Percentiles rank a stretch among this genome's conserved stretches.
These are phyloP conservation scores for Ophiostoma perfectum DNA, from an alignment of 2,329 filamentous ascomycete species.

Conservation along the genomic window DNA sequence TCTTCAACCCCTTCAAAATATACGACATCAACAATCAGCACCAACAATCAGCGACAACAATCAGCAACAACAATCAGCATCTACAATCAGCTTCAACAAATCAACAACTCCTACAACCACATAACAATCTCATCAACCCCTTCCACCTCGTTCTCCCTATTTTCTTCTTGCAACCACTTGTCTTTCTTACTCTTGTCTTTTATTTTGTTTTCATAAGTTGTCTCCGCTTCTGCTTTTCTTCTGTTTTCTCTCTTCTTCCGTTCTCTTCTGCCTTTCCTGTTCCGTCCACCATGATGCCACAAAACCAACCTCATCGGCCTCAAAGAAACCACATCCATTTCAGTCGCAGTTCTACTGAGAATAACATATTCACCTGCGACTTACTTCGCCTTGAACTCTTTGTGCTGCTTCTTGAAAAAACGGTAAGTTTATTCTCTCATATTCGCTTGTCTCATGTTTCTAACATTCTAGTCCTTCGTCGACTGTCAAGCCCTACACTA, in stretches of 20 bases:
- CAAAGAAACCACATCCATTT: not conserved
- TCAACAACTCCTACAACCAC: too few relatives aligned
- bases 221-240: too few relatives aligned
- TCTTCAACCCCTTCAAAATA: too few relatives aligned
- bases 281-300: not conserved
- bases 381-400: not conserved
- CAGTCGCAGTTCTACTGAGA: not conserved
- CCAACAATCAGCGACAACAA: too few relatives aligned
- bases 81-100: too few relatives aligned
- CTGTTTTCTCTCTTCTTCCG: not conserved
- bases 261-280: not conserved
- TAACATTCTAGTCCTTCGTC: not conserved
- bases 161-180: not conserved
- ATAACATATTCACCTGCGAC: not conserved
- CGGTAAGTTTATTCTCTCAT: not conserved
- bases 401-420: not conserved
- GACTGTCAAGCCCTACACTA: not conserved
- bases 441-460: not conserved
- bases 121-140: too few relatives aligned
- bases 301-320: not conserved
- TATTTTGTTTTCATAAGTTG: not conserved
- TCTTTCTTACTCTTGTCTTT: not conserved
- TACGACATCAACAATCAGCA: too few relatives aligned
- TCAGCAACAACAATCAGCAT: too few relatives aligned
- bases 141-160: not conserved